phyloP scores from a whole-genome alignment of 768 basidiomycete species.

The Podaxis mareebaensis region DNA sequence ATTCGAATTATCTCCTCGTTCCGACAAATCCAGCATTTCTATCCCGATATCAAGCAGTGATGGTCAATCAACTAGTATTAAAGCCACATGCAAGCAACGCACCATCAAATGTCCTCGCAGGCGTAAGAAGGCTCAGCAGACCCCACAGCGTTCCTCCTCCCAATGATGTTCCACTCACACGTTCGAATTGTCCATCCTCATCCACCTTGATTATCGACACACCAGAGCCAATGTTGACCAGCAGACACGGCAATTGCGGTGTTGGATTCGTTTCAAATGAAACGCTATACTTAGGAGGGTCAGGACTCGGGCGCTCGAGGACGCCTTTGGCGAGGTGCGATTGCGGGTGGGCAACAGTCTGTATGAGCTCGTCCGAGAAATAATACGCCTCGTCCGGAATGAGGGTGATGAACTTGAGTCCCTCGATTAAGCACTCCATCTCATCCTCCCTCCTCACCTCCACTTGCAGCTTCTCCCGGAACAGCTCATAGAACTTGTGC shows the following conservation, averaged over 20 bases:
- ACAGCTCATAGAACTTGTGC: constrained; percentile 87
- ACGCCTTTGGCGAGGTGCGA: constrained; percentile 9
- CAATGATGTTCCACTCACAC: constrained; percentile 94
- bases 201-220: constrained; percentile 98
- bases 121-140: constrained; percentile 89
- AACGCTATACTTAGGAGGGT: constrained; percentile 87
- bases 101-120: constrained; percentile 96
- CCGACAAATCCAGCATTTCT: constrained; percentile 97
- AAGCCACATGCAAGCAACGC: constrained; percentile 31
- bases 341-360: constrained; percentile 46
- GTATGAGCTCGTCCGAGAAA: constrained; percentile 97
- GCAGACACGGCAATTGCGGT: constrained; percentile 90
- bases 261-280: constrained; percentile 83
- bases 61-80: constrained; percentile 16
- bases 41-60: constrained; percentile 18
- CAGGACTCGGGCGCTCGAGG: constrained; percentile 85
- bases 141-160: constrained; percentile 99
- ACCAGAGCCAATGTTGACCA: constrained; percentile 98
- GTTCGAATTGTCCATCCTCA: constrained; percentile 92
- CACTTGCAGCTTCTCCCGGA: constrained; percentile 72
- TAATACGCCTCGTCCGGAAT: constrained; percentile 98
- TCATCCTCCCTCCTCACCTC: constrained; percentile 93
- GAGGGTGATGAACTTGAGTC: constrained; percentile 92
- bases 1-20: constrained; percentile 87
- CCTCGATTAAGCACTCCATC: constrained; percentile 98